Evolutionary conservation across 352 stramenopile genomes (phyloP), one percentile per base, ranked within the genome.

Genomic region (Phytophthora macrochlamydospora): DNA sequence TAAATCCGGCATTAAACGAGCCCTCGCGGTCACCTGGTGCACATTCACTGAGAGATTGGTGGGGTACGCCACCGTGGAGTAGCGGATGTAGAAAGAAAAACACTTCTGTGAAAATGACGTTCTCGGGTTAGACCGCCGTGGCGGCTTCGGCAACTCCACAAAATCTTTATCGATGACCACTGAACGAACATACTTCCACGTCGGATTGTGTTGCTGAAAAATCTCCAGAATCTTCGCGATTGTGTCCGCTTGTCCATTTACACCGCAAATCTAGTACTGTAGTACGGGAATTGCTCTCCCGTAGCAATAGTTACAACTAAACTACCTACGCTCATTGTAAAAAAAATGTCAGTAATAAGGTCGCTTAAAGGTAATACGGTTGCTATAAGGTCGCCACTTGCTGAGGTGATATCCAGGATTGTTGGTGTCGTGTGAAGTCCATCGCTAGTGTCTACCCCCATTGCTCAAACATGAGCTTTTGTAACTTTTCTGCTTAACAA

Each of bases 141-240:
- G 52, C 11, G 45, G 42, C 7, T 63, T 57, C 0, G 14, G 12
- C 54, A 59, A 76, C 30, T 76, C 59, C 1, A 62, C 49, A 32
- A 65, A 73, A 43, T 73, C 63, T 50, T 76, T 70, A 30, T 70
- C 63, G 11, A 73, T 73, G 3, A 70, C 14, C 42, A 64, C n/a
- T 44, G 33, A 46, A 6, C 40, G 12, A 7, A 46, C 40, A 46
- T 7, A 46, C 11, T 6, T 7, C 62, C 63, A 72, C 11, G 14
- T 33, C 5, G 37, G 11, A 46, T 70, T 67, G 28, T 51, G 62
- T 29, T 62, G 14, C 29, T 73, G 6, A 67, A 42, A 77, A 65
- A 32, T 70, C 61, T 62, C 40, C 1, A 67, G 28, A 29, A 74
- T 61, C 1, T 28, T 28, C 0, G 29, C n/a, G 8, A 75, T 57